Percentiles rank a stretch among this genome's conserved stretches.
These are phyloP conservation scores for Ceratocystis diversiconidia DNA, from an alignment of 2,329 filamentous ascomycete genomes.

Conservation along the genomic window DNA sequence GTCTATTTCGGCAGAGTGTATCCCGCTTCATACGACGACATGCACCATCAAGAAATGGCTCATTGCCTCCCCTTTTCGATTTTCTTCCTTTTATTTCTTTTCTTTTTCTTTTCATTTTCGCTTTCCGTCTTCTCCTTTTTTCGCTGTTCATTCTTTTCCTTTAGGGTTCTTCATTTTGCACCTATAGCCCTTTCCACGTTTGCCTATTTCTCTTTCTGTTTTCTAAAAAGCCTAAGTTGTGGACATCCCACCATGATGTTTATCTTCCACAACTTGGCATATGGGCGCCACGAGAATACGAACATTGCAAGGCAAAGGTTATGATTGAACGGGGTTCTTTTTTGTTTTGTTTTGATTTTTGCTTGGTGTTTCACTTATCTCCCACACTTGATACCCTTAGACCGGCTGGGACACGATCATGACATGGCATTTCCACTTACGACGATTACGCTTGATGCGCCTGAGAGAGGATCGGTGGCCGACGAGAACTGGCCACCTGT, in stretches of 20 bases:
- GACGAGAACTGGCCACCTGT: conserved; percentile 8
- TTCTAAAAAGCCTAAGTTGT: conserved; percentile 9
- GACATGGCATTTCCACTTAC: conserved; percentile 19
- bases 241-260: not conserved
- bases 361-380: conserved; percentile 18
- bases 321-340: conserved; percentile 21
- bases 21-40: not conserved
- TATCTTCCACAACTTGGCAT: not conserved
- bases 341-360: conserved; percentile 22
- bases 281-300: conserved; percentile 23
- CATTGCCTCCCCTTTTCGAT: conserved; percentile 14
- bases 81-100: conserved; percentile 19
- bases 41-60: conserved; percentile 3
- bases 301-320: conserved; percentile 19
- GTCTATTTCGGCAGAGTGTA: not conserved
- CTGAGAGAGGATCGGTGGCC: conserved; percentile 18
- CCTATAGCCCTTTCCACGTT: conserved; percentile 8
- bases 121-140: conserved; percentile 10
- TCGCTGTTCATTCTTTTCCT: conserved; percentile 13
- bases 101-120: conserved; percentile 23
- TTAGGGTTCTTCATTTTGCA: conserved; percentile 1
- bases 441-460: conserved; percentile 19
- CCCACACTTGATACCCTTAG: conserved; percentile 22
- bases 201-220: conserved; percentile 14
- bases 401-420: conserved; percentile 21